Base-by-base conservation (phyloP, 2,329 filamentous ascomycete genomes). In the Botryotinia narcissicola region DNA sequence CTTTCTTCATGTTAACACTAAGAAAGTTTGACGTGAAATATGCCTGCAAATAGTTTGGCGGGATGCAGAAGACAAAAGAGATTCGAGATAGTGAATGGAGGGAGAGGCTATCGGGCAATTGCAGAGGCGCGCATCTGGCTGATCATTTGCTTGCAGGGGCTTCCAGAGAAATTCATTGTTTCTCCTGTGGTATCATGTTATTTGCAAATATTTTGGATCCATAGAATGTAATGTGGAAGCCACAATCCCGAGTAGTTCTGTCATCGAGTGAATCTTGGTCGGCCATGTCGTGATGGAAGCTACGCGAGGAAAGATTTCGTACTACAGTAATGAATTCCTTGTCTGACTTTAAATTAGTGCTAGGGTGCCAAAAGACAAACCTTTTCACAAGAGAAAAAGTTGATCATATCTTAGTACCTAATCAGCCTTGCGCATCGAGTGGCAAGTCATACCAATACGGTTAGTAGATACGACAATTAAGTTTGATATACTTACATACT, bases 51-150 rank as follows among this genome's bases (percentile, higher is more conserved):
- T 25, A 37, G n/a, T 25, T 60, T 60, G 32, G 37, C 9, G 9
- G 3, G n/a, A 16, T 20, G n/a, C 14, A 63, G 8, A 32, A 32
- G n/a, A 37, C 0, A 5, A 5, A 68, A 40, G 44, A 29, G 22
- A 8, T 14, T 42, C 4, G 54, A 54, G 35, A 64, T 57, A 22
- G 25, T 57, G 29, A 20, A 63, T 32, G 74, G 67, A 20, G 72
- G 51, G 66, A 44, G 42, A 48, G 75, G 75, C 70, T 76, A 74
- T 66, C 75, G 78, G 72, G 71, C 75, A 32, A 35, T 76, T 32
- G 46, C 7, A 57, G 59, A 16, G 29, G 16, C 12, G 40, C 60
- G 14, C 32, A 71, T 22, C 40, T 59, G 16, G 59, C 42, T 35
- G 59, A 54, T 51, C 6, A 46, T 40, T 37, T 35, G 32, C 44